Percentiles rank a stretch among this genome's conserved stretches.
Conservation (phyloP, 2,329 filamentous ascomycete genomes). For the Aspergillus sp. region DNA sequence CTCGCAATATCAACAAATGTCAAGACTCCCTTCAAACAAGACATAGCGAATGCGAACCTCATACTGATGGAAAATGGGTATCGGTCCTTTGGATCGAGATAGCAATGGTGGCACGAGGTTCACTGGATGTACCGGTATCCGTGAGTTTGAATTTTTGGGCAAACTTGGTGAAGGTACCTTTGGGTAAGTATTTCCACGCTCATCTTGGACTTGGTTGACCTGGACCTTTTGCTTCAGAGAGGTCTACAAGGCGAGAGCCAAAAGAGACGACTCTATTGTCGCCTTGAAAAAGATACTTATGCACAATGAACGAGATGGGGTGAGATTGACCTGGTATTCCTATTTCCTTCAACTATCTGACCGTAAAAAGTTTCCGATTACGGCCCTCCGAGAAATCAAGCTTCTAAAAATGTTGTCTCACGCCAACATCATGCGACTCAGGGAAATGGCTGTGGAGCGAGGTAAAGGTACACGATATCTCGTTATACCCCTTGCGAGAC, state of each 20-base stretch:
- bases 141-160: slow-evolving; percentile 41
- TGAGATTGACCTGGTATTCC: slow-evolving; percentile 43
- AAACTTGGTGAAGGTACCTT: slow-evolving; percentile 92
- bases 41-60: neutral
- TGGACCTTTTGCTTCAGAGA: slow-evolving; percentile 55
- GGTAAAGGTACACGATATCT: slow-evolving; percentile 53
- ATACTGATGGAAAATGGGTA: slow-evolving; percentile 31
- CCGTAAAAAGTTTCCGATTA: slow-evolving; percentile 81
- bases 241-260: slow-evolving; percentile 84
- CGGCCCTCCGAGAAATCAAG: slow-evolving; percentile 95
- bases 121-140: slow-evolving; percentile 69
- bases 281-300: slow-evolving; percentile 98
- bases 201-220: slow-evolving; percentile 4
- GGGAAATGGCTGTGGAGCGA: slow-evolving; percentile 94
- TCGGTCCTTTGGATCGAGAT: slow-evolving; percentile 46
- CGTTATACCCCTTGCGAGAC: neutral
- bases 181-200: slow-evolving; percentile 58
- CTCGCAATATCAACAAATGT: neutral
- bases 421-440: slow-evolving; percentile 78
- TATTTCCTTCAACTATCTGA: slow-evolving; percentile 13
- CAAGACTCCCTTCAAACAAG: neutral
- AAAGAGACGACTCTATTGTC: slow-evolving; percentile 71
- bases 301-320: slow-evolving; percentile 98
- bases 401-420: slow-evolving; percentile 94
- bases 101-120: slow-evolving; percentile 61